Evolutionary conservation across 352 stramenopile genomes (phyloP), one percentile per base, ranked within the genome.

Genomic region (Pythium brassicae): DNA sequence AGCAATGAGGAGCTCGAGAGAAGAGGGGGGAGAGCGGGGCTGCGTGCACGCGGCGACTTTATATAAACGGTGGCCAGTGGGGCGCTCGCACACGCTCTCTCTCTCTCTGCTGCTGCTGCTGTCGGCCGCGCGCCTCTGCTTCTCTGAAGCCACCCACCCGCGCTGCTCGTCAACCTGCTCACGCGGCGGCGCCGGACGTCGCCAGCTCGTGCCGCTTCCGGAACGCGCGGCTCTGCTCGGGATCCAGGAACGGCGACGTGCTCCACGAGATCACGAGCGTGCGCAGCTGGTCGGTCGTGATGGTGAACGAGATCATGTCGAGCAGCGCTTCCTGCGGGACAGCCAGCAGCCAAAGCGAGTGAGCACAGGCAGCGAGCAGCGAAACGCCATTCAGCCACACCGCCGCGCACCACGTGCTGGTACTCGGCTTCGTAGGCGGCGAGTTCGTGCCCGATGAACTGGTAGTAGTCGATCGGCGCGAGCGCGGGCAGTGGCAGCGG

Each of bases 241-340:
- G 71, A 39, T 91, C 69, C 15, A 91, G 66, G 51, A 93, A 93
- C 2, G 83, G 80, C 23, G 83, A 90, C 35, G 83, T 90, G 49
- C 74, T 91, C 75, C 83, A 90, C 11, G 81, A 91, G 42, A 90
- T 89, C 14, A 86, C 69, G 40, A 89, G 83, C n/a, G 83, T 88
- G 17, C 76, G 80, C 48, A 91, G 62, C 62, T 86, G 63, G 54
- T 87, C 77, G 19, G 70, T 87, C 20, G 83, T 78, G 22, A 75
- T 86, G 15, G 83, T 67, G 59, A 93, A 93, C 22, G 78, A 72
- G 39, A 93, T 73, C 42, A 82, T 76, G 20, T 64, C 65, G 59
- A 93, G 50, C 42, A 90, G 61, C 15, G 65, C 66, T 68, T 90
- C 80, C 83, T 92, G 29, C 14, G 14, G 32, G 14, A 37, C 14